Evolutionary conservation across 495 filamentous ascomycete species (phyloP).

Genomic region (Pyronema domesticum): DNA sequence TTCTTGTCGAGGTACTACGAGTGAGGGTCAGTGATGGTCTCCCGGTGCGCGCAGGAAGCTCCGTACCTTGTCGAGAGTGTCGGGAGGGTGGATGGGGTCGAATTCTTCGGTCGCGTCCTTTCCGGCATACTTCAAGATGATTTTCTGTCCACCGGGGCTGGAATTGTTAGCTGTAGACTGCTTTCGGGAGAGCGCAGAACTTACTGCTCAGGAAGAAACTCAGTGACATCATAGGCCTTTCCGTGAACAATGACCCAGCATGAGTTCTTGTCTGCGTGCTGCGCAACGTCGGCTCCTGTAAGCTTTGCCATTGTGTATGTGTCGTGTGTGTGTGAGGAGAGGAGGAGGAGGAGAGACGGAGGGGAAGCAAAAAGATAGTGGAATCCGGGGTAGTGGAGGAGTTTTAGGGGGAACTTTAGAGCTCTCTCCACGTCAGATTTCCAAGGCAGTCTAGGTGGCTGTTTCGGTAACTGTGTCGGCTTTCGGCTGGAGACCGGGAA

Average conservation of each 20-base stretch:
- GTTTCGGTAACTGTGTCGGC: not conserved
- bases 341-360: not conserved
- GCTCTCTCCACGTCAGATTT: not conserved
- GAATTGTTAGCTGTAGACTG: conserved; percentile 14
- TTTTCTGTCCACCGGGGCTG: conserved; percentile 51
- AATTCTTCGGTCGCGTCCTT: conserved; percentile 73
- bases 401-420: not conserved
- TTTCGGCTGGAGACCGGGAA: not conserved
- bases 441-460: not conserved
- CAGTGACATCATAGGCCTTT: conserved; percentile 66
- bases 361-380: not conserved
- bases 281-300: conserved; percentile 44
- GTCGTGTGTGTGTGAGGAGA: not conserved
- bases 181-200: conserved; percentile 1
- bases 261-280: conserved; percentile 48
- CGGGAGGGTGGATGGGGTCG: conserved; percentile 62
- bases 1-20: conserved; percentile 55
- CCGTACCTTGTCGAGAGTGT: conserved; percentile 46
- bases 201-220: conserved; percentile 39
- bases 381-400: not conserved
- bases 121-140: conserved; percentile 72
- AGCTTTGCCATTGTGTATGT: conserved; percentile 25
- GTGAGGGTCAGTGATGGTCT: not conserved
- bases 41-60: not conserved
- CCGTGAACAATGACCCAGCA: conserved; percentile 72